phyloP scores from a whole-genome alignment of 257 asterid species.

The Jacaranda mimosifolia region DNA sequence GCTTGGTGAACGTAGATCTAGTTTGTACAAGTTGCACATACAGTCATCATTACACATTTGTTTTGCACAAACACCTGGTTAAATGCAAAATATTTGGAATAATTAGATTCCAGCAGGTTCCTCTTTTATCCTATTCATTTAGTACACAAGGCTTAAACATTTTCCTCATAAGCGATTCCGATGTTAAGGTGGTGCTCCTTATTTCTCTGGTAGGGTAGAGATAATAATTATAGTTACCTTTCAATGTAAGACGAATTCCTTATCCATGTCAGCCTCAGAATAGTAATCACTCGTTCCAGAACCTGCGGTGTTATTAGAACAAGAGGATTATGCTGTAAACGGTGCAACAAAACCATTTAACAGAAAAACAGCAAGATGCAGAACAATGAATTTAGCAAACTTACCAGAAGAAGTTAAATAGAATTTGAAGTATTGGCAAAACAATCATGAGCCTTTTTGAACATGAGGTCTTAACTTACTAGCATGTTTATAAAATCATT shows the following conservation, averaged over 20 bases:
- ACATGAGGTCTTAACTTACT: constrained; percentile 4
- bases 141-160: not conserved
- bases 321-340: constrained; percentile 5
- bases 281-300: constrained; percentile 65
- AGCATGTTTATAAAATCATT: not conserved
- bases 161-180: constrained; percentile 3
- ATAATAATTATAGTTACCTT: too few relatives aligned
- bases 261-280: constrained; percentile 82
- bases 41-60: constrained; percentile 13
- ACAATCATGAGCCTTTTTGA: not conserved
- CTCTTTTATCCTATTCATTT: not conserved
- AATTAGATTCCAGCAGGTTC: constrained; percentile 4
- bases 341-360: not conserved
- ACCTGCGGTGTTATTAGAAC: constrained; percentile 60
- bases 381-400: constrained; percentile 15
- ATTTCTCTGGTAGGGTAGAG: too few relatives aligned
- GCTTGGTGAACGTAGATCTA: too few relatives aligned
- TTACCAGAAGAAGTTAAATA: not conserved
- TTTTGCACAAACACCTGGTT: not conserved
- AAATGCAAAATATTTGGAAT: not conserved
- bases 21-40: too few relatives aligned
- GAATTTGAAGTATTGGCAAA: not conserved
- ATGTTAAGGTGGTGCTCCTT: not conserved
- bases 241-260: constrained; percentile 76
- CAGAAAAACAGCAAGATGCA: constrained; percentile 29